Evolutionary conservation across 2,329 filamentous ascomycete genomes (phyloP).

Genomic region (Grosmannia penicillata): DNA sequence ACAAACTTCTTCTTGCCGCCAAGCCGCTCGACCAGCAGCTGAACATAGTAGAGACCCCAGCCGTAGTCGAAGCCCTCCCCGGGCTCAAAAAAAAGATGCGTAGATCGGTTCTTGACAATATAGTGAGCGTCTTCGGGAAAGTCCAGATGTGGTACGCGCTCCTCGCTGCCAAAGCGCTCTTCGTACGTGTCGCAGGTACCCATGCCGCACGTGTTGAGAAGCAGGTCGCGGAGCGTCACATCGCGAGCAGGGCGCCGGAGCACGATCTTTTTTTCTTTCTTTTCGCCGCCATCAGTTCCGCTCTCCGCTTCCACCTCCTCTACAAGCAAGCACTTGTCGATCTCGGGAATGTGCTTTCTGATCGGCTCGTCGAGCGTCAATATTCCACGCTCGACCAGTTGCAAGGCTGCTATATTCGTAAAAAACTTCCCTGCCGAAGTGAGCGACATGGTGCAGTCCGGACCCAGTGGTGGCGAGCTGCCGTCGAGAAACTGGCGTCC

Average conservation of each 20-base stretch:
- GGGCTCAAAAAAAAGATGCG: conserved; percentile 5
- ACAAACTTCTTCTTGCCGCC: conserved; percentile 1
- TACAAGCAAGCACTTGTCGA: neutral
- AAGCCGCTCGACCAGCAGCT: conserved; percentile 5
- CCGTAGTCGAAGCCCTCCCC: conserved; percentile 5
- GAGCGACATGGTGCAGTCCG: conserved; percentile 4
- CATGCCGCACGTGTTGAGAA: neutral
- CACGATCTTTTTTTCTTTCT: neutral
- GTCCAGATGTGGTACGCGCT: neutral
- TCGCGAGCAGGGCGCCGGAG: neutral
- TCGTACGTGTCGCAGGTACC: neutral
- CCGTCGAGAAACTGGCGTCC: conserved; percentile 2
- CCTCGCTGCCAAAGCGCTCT: neutral
- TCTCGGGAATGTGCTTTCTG: conserved; percentile 2
- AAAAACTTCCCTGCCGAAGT: conserved; percentile 5
- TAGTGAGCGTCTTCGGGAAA: neutral
- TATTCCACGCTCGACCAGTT: conserved; percentile 3
- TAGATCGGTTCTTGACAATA: neutral
- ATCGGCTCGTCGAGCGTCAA: conserved; percentile 4
- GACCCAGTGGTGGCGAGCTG: neutral
- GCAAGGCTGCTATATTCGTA: conserved; percentile 5
- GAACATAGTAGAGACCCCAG: conserved; percentile 5
- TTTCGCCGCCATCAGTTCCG: neutral
- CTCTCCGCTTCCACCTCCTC: neutral
- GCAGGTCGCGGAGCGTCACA: neutral